Evolutionary conservation across 768 basidiomycete genomes (phyloP).

Genomic region (Gloeostereum incarnatum): DNA sequence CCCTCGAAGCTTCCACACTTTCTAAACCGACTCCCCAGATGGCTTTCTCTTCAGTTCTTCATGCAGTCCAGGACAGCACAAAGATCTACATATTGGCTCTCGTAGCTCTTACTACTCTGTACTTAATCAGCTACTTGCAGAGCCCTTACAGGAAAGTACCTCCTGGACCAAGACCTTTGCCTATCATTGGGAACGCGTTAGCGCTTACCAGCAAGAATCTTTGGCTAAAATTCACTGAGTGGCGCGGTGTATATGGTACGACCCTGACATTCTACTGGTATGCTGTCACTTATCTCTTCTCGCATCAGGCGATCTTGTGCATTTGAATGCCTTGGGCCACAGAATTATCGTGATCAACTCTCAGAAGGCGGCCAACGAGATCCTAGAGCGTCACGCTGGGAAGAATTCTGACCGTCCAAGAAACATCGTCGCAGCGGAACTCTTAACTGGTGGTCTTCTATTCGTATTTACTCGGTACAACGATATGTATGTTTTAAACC

Average conservation of each 20-base stretch:
- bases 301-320: conserved; percentile 6
- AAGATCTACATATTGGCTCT: neutral
- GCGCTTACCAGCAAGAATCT: conserved; percentile 8
- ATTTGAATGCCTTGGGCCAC: conserved; percentile 5
- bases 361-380: conserved; percentile 15
- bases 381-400: conserved; percentile 17
- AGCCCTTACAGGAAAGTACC: conserved; percentile 2
- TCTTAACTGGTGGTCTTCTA: conserved; percentile 15
- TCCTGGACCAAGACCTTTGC: conserved; percentile 14
- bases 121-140: neutral
- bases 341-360: conserved; percentile 17
- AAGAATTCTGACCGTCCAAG: conserved; percentile 11
- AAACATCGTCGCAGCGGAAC: conserved; percentile 14
- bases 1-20: no score
- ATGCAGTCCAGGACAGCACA: neutral
- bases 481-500: conserved; percentile 9
- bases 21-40: no score
- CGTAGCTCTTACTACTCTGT: neutral
- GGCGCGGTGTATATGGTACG: conserved; percentile 10
- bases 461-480: conserved; percentile 12
- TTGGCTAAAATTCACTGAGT: conserved; percentile 9
- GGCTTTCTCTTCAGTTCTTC: no score
- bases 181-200: conserved; percentile 14
- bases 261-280: conserved; percentile 3
- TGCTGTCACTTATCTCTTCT: neutral